Evolutionary conservation across 495 filamentous ascomycete species (phyloP).

Genomic region (Paragyromitra xinjiangensis): DNA sequence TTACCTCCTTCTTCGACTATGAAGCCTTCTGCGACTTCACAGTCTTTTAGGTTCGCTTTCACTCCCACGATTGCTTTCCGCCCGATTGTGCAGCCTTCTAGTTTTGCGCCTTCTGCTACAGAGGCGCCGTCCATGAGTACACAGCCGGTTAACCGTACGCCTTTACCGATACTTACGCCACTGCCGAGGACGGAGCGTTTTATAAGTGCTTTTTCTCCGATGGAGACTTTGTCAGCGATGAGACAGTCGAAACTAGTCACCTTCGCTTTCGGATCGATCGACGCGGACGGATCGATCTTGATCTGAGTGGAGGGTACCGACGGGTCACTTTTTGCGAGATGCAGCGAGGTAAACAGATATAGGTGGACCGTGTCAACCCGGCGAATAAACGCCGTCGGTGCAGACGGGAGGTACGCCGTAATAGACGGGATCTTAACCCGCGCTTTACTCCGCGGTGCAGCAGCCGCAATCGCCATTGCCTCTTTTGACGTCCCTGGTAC

Average conservation of each 20-base stretch:
- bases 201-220: conserved; percentile 83
- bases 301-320: conserved; percentile 68
- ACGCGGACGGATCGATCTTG: conserved; percentile 82
- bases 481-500: conserved; percentile 54
- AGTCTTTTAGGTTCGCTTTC: conserved; percentile 79
- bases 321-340: conserved; percentile 74
- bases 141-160: conserved; percentile 81
- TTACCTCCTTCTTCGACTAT: conserved; percentile 80
- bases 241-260: conserved; percentile 80
- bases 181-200: conserved; percentile 88
- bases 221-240: conserved; percentile 82
- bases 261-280: conserved; percentile 76
- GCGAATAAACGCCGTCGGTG: conserved; percentile 70
- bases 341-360: conserved; percentile 81
- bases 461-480: conserved; percentile 20
- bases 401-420: conserved; percentile 54
- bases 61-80: conserved; percentile 77
- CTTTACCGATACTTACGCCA: conserved; percentile 80
- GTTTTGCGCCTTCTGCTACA: conserved; percentile 75
- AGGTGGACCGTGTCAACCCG: conserved; percentile 86
- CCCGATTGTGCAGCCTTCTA: conserved; percentile 86
- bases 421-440: conserved; percentile 63
- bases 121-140: conserved; percentile 89
- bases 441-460: conserved; percentile 12
- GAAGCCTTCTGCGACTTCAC: conserved; percentile 86